Percentiles rank a stretch among this genome's conserved stretches.
These are phyloP conservation scores for Nitzschia sp. DNA, from an alignment of 108 stramenopile species.

Conservation along the genomic window DNA sequence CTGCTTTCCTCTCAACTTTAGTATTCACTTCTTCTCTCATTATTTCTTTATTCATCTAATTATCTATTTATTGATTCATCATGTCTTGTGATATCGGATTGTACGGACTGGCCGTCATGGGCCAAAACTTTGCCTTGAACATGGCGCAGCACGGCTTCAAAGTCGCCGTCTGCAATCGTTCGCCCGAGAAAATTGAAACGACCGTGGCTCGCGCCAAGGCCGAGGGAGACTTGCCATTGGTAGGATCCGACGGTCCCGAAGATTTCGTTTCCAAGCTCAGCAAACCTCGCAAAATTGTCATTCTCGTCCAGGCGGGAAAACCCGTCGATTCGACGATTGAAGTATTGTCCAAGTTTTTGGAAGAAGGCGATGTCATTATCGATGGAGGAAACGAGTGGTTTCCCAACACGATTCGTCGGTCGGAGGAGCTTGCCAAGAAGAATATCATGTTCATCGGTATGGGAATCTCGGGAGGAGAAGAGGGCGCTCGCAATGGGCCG, in stretches of 20 bases:
- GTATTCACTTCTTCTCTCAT: too few species aligned
- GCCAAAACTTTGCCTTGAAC: slow-evolving; percentile 99
- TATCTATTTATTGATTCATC: too few species aligned
- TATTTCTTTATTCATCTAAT: too few species aligned
- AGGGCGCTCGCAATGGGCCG: slow-evolving; percentile 98
- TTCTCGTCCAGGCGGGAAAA: slow-evolving; percentile 96
- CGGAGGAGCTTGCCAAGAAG: slow-evolving; percentile 80
- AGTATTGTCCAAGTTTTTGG: slow-evolving; percentile 71
- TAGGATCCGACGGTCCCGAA: slow-evolving; percentile 71
- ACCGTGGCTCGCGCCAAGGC: slow-evolving; percentile 93
- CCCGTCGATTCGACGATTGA: slow-evolving; percentile 96
- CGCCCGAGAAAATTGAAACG: slow-evolving; percentile 88
- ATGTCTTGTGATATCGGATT: slow-evolving; percentile 93
- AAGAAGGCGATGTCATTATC: slow-evolving; percentile 94
- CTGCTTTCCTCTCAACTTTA: too few species aligned
- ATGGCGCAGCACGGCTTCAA: slow-evolving; percentile 91
- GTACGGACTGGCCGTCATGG: slow-evolving; percentile 98
- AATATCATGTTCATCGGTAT: slow-evolving; percentile 95
- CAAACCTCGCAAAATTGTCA: slow-evolving; percentile 93
- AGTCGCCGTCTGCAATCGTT: slow-evolving; percentile 93
- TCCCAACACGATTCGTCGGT: slow-evolving; percentile 94
- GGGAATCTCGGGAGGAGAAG: slow-evolving; percentile 99
- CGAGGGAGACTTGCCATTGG: slow-evolving; percentile 90
- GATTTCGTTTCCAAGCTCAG: slow-evolving; percentile 73
- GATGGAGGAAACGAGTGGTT: slow-evolving; percentile 99